Evolutionary conservation across 306 rosid species (phyloP), one percentile per base, ranked within the genome.

Genomic region (Ormosia semicastrata): DNA sequence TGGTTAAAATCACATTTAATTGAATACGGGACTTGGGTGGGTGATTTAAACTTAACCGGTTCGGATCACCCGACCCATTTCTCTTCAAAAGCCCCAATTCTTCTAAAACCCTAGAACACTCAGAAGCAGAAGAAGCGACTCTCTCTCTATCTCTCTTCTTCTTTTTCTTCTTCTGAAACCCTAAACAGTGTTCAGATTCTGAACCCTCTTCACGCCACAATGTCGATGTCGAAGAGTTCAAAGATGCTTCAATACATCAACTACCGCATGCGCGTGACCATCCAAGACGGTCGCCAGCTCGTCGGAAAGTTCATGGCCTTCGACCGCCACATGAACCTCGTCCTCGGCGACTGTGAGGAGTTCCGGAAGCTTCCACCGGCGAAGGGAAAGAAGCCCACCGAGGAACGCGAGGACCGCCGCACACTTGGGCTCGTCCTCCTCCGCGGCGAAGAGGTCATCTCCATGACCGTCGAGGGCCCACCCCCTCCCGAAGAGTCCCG

Each of bases 191-290:
- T 49, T 52, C 24, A 52, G 57, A 52, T 52, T 52, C 57, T 4
- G 57, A 52, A 13, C 5, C 6, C 13, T 49, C 2, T 6, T 24
- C 8, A 10, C n/a, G 58, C 5, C 46, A 92, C 83, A 87, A 95
- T 95, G 98, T 95, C 98, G 94, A 91, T 95, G 98, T 93, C 98
- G 8, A 95, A 95, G 94, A 93, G 98, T 86, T 93, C 99, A 8
- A 96, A 96, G 91, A 96, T 96, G 99, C 97, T 96, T 14, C 99
- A 96, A 60, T 96, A 88, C 87, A 91, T 93, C 65, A 96, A 96
- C 78, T 96, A 96, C 85, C 86, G 99, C 0, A 93, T 96, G 98
- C 83, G 99, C 4, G 97, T 96, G 13, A 96, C 98, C 44, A 96
- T 96, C 71, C 99, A 96, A 60, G 99, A 96, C 30, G 99, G 99